Conservation (phyloP, 2,329 filamentous ascomycete species). For the Coleophoma cylindrospora region DNA sequence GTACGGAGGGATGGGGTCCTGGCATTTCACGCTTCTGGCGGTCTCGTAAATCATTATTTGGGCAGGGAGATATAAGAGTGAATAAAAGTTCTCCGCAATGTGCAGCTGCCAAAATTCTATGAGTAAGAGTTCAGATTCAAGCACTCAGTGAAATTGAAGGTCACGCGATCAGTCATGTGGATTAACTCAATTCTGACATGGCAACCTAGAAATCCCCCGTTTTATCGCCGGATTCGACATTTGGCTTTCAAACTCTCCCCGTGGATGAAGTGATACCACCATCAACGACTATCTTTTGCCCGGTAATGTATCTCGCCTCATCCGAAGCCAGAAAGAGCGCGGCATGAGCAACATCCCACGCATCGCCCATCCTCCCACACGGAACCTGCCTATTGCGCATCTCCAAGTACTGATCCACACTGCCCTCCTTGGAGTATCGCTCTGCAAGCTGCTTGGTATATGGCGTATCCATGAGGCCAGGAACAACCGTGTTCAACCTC, state of each 20-base stretch:
- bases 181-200: no score
- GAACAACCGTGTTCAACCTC: slow-evolving; percentile 48
- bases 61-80: no score
- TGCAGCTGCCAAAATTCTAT: no score
- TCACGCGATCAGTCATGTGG: no score
- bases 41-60: no score
- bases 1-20: no score
- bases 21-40: no score
- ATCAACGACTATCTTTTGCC: slow-evolving; percentile 45
- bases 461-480: slow-evolving; percentile 51
- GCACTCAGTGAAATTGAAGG: no score
- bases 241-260: slow-evolving; percentile 14
- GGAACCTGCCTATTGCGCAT: slow-evolving; percentile 52
- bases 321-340: slow-evolving; percentile 50
- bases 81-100: no score
- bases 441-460: slow-evolving; percentile 39
- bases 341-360: slow-evolving; percentile 54
- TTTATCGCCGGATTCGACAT: no score
- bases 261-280: slow-evolving; percentile 38
- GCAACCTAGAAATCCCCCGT: no score
- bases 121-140: no score
- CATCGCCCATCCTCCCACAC: slow-evolving; percentile 52
- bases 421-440: slow-evolving; percentile 35
- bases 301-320: slow-evolving; percentile 53
- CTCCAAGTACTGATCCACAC: slow-evolving; percentile 43